Evolutionary conservation across 2,329 filamentous ascomycete genomes (phyloP).

Genomic region (Microsporum audouinii): DNA sequence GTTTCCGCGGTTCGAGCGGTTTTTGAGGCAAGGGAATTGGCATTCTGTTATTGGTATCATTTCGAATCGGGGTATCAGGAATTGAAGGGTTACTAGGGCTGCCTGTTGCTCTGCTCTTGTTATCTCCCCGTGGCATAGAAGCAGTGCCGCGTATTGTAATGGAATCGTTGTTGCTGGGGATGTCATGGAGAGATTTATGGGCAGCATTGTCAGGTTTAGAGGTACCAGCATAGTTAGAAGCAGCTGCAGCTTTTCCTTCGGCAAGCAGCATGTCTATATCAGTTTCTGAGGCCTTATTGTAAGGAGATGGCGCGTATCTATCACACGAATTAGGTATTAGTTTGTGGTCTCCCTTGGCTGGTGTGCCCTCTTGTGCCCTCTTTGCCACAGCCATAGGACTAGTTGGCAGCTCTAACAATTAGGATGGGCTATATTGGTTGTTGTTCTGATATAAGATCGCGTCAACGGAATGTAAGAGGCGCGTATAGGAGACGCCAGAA

Average conservation of each 20-base stretch:
- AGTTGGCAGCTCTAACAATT: not conserved
- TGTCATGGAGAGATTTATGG: not conserved
- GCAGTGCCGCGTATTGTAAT: not conserved
- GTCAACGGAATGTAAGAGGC: not conserved
- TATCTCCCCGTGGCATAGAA: not conserved
- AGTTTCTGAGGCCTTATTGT: not conserved
- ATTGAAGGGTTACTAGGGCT: not conserved
- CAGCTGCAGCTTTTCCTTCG: constrained; percentile 14
- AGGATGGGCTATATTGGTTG: not conserved
- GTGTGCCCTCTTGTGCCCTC: not conserved
- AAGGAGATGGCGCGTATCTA: not conserved
- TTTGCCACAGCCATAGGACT: not conserved
- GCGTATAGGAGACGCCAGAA: no score
- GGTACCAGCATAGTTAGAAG: not conserved
- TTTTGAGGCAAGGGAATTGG: not conserved
- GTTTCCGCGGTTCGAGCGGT: not conserved
- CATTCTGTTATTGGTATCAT: not conserved
- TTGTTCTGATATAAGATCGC: not conserved
- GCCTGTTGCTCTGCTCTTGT: not conserved
- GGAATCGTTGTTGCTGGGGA: not conserved
- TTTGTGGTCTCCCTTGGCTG: not conserved
- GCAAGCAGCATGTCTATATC: constrained; percentile 16
- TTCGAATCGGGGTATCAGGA: not conserved
- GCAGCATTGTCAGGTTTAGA: not conserved
- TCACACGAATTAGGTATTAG: not conserved